phyloP scores from a whole-genome alignment of 2,329 filamentous ascomycete species.

The Thermoascus crustaceus region DNA sequence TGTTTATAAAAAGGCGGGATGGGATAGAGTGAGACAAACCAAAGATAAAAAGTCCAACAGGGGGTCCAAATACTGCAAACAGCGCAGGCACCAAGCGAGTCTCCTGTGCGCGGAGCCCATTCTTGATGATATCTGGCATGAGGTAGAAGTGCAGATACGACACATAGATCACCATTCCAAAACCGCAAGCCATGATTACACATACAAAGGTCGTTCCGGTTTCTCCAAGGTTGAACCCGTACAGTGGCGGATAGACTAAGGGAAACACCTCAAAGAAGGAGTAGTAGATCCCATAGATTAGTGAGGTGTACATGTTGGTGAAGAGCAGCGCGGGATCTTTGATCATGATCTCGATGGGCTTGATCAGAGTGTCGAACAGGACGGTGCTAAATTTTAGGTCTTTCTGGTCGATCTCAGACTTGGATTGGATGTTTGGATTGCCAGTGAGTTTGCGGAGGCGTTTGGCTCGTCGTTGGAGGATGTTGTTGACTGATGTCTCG shows the following conservation, averaged over 20 bases:
- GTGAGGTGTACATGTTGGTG: slow-evolving; percentile 54
- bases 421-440: slow-evolving; percentile 48
- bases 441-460: slow-evolving; percentile 55
- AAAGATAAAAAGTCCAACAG: slow-evolving; percentile 53
- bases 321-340: slow-evolving; percentile 57
- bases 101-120: slow-evolving; percentile 47
- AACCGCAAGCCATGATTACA: slow-evolving; percentile 49
- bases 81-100: slow-evolving; percentile 48
- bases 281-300: slow-evolving; percentile 47
- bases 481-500: slow-evolving; percentile 54
- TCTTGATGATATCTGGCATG: slow-evolving; percentile 42
- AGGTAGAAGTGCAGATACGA: slow-evolving; percentile 47
- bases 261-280: slow-evolving; percentile 60
- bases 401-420: slow-evolving; percentile 55
- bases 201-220: slow-evolving; percentile 55
- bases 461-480: slow-evolving; percentile 53
- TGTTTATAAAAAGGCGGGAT: neutral
- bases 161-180: slow-evolving; percentile 44
- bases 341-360: slow-evolving; percentile 53
- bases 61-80: slow-evolving; percentile 44
- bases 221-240: slow-evolving; percentile 52
- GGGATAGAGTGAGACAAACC: slow-evolving; percentile 1
- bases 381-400: slow-evolving; percentile 13
- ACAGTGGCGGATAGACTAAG: slow-evolving; percentile 52
- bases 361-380: slow-evolving; percentile 16